Base-by-base conservation (phyloP, 164 flowering plant species). In the Macadamia integrifolia region DNA sequence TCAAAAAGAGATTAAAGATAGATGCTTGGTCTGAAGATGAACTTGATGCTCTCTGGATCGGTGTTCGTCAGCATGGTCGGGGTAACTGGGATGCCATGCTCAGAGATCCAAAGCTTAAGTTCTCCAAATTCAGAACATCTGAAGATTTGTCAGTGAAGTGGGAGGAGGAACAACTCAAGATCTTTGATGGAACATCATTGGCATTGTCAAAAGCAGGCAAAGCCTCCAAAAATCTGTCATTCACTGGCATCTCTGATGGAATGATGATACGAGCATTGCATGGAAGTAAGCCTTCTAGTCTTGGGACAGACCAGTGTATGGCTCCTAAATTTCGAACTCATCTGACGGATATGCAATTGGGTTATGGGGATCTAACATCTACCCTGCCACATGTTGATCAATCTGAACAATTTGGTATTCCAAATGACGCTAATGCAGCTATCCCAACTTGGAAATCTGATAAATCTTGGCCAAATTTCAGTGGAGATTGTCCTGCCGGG, bases 11-110 rank as follows among this genome's bases (percentile, higher is more conserved):
- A 69, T 42, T 76, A n/a, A 90, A 78, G 79, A 63, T 70, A 15
- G 90, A 88, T 76, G 64, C 80, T 17, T 95, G 99, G 99, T 85
- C 99, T 35, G 99, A 95, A 69, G 93, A 95, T 73, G 99, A 95
- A 76, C 95, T 95, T 53, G 99, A 95, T 81, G 81, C 77, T 64
- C 87, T 95, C 13, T 95, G 99, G 99, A 84, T 95, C 79, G 99
- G 99, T 68, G 93, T 95, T 68, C 94, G 99, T 42, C 80, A 98
- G 71, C 90, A 95, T 79, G 99, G 99, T 46, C 74, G 79, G 60
- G 97, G 96, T 23, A 92, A 88, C 68, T 95, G 99, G 98, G 88
- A 85, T 57, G 69, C 81, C 43, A 87, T 95, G 90, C 88, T 92
- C 13, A 85, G 81, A 71, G 95, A 95, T 67, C 88, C 95, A 17